Evolutionary conservation across 768 basidiomycete genomes (phyloP).

Genomic region (Boletus insuetus): DNA sequence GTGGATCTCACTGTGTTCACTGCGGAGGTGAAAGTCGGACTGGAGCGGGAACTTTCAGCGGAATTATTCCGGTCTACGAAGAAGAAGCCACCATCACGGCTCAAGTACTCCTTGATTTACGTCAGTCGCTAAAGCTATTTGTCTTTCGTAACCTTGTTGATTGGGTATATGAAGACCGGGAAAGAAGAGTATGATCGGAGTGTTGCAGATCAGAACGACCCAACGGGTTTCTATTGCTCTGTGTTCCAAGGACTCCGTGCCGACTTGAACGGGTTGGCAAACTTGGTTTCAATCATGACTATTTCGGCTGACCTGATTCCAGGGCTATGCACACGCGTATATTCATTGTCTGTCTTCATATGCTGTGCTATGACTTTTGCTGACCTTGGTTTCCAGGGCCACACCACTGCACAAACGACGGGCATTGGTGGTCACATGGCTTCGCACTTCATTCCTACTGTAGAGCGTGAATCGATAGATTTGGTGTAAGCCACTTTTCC

Average conservation of each 20-base stretch:
- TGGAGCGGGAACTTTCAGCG: background rate
- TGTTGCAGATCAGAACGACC: background rate
- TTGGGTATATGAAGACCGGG: background rate
- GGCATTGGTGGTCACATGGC: constrained; percentile 2
- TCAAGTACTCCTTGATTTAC: constrained; percentile 3
- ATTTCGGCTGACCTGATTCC: background rate
- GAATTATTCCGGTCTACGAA: background rate
- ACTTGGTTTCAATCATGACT: background rate
- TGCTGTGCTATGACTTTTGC: background rate
- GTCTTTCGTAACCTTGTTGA: background rate
- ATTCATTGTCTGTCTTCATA: background rate
- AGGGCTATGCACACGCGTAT: background rate
- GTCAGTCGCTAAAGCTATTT: background rate
- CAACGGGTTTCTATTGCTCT: too few relatives aligned
- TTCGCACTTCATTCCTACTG: background rate
- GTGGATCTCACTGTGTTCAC: constrained; percentile 30
- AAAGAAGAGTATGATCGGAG: constrained; percentile 2
- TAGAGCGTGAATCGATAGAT: constrained; percentile 2
- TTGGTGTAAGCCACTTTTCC: background rate
- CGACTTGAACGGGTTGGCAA: background rate
- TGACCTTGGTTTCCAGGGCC: background rate
- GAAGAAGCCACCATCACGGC: background rate
- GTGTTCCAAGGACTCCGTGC: background rate
- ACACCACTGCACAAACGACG: constrained; percentile 2
- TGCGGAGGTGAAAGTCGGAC: constrained; percentile 8